A percentile compares a stretch with the other conserved stretches of the same genome.
Evolutionary conservation across 2,329 filamentous ascomycete genomes (phyloP).

Genomic region (Epichloe aotearoae): DNA sequence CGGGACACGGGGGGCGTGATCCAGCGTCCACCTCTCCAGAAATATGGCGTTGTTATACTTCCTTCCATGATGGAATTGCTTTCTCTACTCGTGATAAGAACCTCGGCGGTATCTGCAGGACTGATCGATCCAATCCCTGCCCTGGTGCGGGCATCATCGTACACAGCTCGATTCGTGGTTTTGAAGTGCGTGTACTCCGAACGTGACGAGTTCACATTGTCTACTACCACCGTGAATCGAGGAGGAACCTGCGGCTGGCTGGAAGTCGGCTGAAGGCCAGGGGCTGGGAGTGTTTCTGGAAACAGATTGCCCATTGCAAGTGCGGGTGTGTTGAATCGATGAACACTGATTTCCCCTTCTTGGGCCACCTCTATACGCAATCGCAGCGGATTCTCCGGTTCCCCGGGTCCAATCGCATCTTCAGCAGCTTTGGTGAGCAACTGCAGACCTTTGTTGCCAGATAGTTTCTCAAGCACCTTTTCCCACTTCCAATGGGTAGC

Average conservation of each 20-base stretch:
- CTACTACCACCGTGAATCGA: conserved; percentile 31
- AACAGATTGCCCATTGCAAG: conserved; percentile 41
- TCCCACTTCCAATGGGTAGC: conserved; percentile 44
- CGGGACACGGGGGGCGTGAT: conserved; percentile 58
- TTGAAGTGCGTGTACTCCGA: conserved; percentile 73
- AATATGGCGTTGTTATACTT: conserved; percentile 69
- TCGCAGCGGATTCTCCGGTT: conserved; percentile 25
- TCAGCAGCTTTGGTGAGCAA: conserved; percentile 21
- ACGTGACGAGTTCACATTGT: conserved; percentile 24
- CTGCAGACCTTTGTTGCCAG: conserved; percentile 31
- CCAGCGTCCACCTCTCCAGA: conserved; percentile 62
- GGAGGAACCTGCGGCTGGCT: conserved; percentile 15
- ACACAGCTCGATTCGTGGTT: conserved; percentile 61
- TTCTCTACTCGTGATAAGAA: conserved; percentile 54
- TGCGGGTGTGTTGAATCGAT: conserved; percentile 22
- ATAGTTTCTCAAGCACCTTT: conserved; percentile 28
- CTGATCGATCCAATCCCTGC: conserved; percentile 42
- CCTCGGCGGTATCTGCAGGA: conserved; percentile 46
- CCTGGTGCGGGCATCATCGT: conserved; percentile 54
- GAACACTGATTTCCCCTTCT: conserved; percentile 33
- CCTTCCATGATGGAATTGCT: conserved; percentile 69
- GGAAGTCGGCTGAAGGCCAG: conserved; percentile 14
- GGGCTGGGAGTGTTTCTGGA: conserved; percentile 39
- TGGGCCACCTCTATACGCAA: conserved; percentile 41
- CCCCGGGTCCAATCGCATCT: conserved; percentile 21